These are phyloP conservation scores for Epichloe sibirici DNA, from an alignment of 2,329 filamentous ascomycete species.

Conservation along the genomic window DNA sequence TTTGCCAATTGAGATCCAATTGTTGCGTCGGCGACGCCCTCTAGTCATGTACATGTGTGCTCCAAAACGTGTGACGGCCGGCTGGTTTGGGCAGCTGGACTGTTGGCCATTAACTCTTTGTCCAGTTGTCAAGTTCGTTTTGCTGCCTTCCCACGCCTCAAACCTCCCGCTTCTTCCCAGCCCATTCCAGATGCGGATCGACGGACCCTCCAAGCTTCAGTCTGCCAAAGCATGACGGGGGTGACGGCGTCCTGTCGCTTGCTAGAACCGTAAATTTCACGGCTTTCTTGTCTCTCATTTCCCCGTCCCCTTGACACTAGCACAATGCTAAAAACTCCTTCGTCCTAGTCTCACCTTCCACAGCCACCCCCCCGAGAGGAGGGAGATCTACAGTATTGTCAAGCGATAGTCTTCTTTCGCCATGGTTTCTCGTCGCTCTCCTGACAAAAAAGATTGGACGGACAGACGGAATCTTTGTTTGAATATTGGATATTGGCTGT, in stretches of 20 bases:
- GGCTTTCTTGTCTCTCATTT: not conserved
- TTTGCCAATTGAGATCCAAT: not conserved
- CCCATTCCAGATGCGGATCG: slow-evolving; percentile 11
- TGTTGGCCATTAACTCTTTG: not conserved
- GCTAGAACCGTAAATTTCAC: not conserved
- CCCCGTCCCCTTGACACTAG: not conserved
- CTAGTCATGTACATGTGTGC: not conserved
- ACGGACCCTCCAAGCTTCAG: slow-evolving; percentile 2
- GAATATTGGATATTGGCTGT: not conserved
- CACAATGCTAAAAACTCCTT: not conserved
- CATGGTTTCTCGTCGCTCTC: not conserved
- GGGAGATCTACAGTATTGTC: not conserved
- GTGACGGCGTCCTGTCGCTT: not conserved
- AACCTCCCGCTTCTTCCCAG: too few relatives aligned
- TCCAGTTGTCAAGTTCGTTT: not conserved
- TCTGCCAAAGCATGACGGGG: not conserved
- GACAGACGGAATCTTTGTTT: not conserved
- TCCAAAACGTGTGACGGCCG: not conserved
- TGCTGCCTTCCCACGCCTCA: too few relatives aligned
- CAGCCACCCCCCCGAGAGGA: not conserved
- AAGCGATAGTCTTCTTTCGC: not conserved
- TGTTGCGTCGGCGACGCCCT: not conserved
- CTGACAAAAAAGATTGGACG: not conserved
- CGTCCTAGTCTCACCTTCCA: not conserved
- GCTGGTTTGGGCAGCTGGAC: not conserved